These are phyloP conservation scores for Pythium volutum DNA, from an alignment of 352 stramenopile genomes.

Conservation along the genomic window DNA sequence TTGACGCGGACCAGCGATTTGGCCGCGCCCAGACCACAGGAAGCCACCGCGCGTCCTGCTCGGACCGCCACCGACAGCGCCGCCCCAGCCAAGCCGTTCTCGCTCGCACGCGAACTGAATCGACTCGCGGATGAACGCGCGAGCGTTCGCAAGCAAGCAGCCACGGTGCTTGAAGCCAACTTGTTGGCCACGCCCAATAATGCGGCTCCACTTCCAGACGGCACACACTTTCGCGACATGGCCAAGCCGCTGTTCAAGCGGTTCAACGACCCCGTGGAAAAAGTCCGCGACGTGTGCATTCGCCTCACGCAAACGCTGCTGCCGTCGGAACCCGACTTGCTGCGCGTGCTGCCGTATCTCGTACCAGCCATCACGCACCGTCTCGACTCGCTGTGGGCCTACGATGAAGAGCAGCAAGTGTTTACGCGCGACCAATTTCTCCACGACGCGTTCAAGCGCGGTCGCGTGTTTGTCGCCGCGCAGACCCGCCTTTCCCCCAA, in stretches of 20 bases:
- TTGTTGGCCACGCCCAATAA: slow-evolving; percentile 22
- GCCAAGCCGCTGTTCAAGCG: slow-evolving; percentile 79
- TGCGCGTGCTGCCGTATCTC: slow-evolving; percentile 68
- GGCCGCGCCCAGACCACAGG: background rate
- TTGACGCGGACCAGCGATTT: background rate
- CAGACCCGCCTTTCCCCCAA: slow-evolving; percentile 39
- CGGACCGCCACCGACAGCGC: background rate
- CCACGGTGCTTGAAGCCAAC: slow-evolving; percentile 40
- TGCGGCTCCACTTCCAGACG: background rate
- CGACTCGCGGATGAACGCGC: slow-evolving; percentile 46
- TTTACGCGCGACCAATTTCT: slow-evolving; percentile 69
- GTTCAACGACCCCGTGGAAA: slow-evolving; percentile 81
- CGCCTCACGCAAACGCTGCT: slow-evolving; percentile 49
- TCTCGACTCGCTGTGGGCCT: slow-evolving; percentile 60
- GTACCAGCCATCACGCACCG: slow-evolving; percentile 67
- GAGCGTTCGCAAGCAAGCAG: slow-evolving; percentile 61
- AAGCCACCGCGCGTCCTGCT: background rate
- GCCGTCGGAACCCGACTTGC: slow-evolving; percentile 45
- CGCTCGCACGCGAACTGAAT: slow-evolving; percentile 44
- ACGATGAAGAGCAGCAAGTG: slow-evolving; percentile 72
- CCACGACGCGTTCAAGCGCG: slow-evolving; percentile 72
- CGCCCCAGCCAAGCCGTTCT: slow-evolving; percentile 27
- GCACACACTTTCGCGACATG: slow-evolving; percentile 37
- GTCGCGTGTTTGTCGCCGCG: slow-evolving; percentile 56
- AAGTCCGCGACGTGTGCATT: slow-evolving; percentile 71